phyloP scores from a whole-genome alignment of 2,329 filamentous ascomycete species.

The Lecanicillium sp. region DNA sequence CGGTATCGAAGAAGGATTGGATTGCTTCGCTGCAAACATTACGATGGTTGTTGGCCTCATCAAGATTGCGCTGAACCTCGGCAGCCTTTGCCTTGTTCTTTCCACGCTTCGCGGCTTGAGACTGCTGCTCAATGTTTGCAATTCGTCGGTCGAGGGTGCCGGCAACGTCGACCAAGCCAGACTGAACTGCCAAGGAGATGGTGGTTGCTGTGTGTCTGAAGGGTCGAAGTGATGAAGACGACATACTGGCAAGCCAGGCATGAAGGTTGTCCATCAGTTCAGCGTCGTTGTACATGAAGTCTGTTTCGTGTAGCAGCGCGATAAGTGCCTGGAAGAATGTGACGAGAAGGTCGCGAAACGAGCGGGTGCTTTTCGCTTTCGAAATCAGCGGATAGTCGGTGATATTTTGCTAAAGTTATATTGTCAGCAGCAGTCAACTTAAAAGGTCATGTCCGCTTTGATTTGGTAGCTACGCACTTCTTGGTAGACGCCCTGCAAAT shows the following conservation, averaged over 20 bases:
- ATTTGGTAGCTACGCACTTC: constrained; percentile 43
- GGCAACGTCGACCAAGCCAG: constrained; percentile 66
- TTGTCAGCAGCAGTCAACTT: background rate
- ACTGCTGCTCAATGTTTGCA: constrained; percentile 68
- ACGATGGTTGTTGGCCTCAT: constrained; percentile 61
- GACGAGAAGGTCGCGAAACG: constrained; percentile 70
- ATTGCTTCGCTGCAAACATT: constrained; percentile 64
- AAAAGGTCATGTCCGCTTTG: too few relatives aligned
- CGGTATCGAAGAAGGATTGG: constrained; percentile 80
- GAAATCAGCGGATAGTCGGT: constrained; percentile 89
- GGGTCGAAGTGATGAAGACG: constrained; percentile 75
- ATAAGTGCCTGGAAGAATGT: constrained; percentile 75
- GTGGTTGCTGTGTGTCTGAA: constrained; percentile 93
- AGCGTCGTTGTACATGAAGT: constrained; percentile 67
- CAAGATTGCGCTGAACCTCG: constrained; percentile 63
- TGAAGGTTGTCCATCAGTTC: constrained; percentile 81
- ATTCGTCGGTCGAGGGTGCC: constrained; percentile 62
- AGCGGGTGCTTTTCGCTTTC: constrained; percentile 64
- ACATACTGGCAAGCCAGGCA: constrained; percentile 85
- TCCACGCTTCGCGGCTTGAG: constrained; percentile 63
- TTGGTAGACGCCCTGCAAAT: constrained; percentile 84
- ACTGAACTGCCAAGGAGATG: constrained; percentile 71
- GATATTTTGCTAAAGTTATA: constrained; percentile 52
- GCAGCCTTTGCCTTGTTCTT: constrained; percentile 73
- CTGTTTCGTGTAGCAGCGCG: constrained; percentile 71